Percentiles rank a stretch among this genome's conserved stretches.
Conservation (phyloP, 129 eudicot species). For the Saussurea involucrata region DNA sequence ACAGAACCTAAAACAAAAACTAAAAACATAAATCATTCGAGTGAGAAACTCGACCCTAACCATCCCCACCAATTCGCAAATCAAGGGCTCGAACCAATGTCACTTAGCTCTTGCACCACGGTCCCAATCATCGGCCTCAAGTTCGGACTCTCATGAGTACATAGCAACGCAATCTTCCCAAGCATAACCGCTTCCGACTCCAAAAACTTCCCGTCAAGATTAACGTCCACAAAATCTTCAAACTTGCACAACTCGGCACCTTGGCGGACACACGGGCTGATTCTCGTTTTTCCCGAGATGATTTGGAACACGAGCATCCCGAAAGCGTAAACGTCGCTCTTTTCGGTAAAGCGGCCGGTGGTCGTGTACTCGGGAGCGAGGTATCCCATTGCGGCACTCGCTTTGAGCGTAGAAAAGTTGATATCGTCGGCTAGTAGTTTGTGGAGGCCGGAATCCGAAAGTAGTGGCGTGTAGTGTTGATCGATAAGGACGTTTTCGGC, state of each 20-base stretch:
- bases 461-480: constrained; percentile 56
- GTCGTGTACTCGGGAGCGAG: constrained; percentile 96
- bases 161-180: constrained; percentile 68
- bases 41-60: constrained; percentile 38
- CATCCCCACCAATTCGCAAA: background rate
- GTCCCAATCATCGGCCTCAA: constrained; percentile 54
- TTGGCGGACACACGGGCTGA: constrained; percentile 45
- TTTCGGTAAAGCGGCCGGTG: constrained; percentile 81
- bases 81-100: constrained; percentile 29
- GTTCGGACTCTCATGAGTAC: constrained; percentile 66
- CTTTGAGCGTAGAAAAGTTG: constrained; percentile 73
- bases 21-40: constrained; percentile 13
- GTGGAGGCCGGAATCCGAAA: constrained; percentile 78
- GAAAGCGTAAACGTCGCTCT: constrained; percentile 81
- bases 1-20: background rate
- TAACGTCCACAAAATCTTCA: constrained; percentile 70
- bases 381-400: constrained; percentile 97
- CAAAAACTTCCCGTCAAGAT: constrained; percentile 57
- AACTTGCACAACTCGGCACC: constrained; percentile 65
- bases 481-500: constrained; percentile 89
- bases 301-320: constrained; percentile 78
- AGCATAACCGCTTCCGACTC: constrained; percentile 67
- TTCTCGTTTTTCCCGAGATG: constrained; percentile 59
- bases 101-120: constrained; percentile 57
- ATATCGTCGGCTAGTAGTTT: constrained; percentile 86